Percentiles rank a stretch among this genome's conserved stretches.
Evolutionary conservation across 2,329 filamentous ascomycete species (phyloP).

Genomic region (Pleurostoma richardsiae): DNA sequence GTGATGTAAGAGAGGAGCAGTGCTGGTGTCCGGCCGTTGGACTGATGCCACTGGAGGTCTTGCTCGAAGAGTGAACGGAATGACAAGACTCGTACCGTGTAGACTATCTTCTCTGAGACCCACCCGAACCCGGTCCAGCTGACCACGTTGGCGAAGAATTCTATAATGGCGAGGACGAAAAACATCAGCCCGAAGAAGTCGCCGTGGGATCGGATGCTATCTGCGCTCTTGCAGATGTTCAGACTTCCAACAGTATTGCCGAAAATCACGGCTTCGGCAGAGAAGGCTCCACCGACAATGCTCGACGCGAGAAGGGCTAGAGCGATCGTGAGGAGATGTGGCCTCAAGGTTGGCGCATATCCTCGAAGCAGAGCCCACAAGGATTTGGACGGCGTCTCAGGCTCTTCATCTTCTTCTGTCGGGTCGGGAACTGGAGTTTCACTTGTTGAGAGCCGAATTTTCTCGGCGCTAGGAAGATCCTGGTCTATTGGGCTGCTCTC

Average conservation of each 20-base stretch:
- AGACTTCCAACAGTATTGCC: conserved; percentile 54
- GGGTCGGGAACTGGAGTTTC: no score
- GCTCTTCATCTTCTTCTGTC: conserved; percentile 4
- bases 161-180: conserved; percentile 55
- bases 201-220: conserved; percentile 45
- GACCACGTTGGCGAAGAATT: conserved; percentile 52
- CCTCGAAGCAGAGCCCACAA: conserved; percentile 4
- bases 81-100: conserved; percentile 47
- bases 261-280: conserved; percentile 53
- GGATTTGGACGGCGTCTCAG: conserved; percentile 5
- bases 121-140: conserved; percentile 52
- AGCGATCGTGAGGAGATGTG: conserved; percentile 27
- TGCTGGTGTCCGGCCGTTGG: conserved; percentile 55
- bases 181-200: conserved; percentile 52
- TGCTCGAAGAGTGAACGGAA: conserved; percentile 52
- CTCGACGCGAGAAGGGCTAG: conserved; percentile 43
- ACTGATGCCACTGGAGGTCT: conserved; percentile 61
- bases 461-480: not conserved
- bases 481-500: not conserved
- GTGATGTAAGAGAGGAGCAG: conserved; percentile 63
- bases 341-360: conserved; percentile 5
- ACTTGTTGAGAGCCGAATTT: no score
- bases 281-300: conserved; percentile 52
- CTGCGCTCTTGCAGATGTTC: conserved; percentile 43
- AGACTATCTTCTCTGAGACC: conserved; percentile 51